Base-by-base conservation (phyloP, 257 asterid species). In the Nicotiana otophora region DNA sequence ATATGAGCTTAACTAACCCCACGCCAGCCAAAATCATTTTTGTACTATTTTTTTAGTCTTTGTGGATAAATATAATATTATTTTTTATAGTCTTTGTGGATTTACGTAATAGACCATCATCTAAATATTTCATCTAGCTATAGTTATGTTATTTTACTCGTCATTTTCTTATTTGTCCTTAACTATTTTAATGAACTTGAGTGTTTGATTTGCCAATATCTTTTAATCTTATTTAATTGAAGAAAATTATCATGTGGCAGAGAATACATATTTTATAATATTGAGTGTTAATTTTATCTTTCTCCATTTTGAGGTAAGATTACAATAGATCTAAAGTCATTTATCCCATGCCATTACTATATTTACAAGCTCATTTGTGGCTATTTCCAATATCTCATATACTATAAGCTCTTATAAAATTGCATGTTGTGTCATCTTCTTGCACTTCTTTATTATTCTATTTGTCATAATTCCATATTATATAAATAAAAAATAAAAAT, bases 1-100 rank as follows among this genome's bases (percentile, higher is more conserved):
- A 53, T 46, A 77, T 77, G 85, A 77, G 85, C 65, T 77, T 64
- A 64, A 77, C 34, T 17, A 76, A 67, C 82, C 85, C 85, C 82
- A 83, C 85, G 65, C 78, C 85, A 77, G 85, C 82, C 55, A 82
- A 64, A 77, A 77, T 20, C 20, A 48, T 23, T 26, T 77, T 51
- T 26, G 60, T 72, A 42, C 46, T 74, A 31, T 48, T 62, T 16
- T 10, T 34, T 10, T 26, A 23, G 48, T 80, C 5, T 46, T 60
- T 39, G 30, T 63, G 19, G 33, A 5, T 36, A 15, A 46, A 14
- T 28, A 23, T 72, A 6, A 46, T 42, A n/a, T 23, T 69, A 14
- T 53, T 11, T 19, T 58, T 58, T 5, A 5, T 58, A 19, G n/a
- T 58, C 28, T 58, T 19, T 46, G 61, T 72, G 79, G 61, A 33